phyloP scores from a whole-genome alignment of 345 rosid species.

The Erodium maritimum region DNA sequence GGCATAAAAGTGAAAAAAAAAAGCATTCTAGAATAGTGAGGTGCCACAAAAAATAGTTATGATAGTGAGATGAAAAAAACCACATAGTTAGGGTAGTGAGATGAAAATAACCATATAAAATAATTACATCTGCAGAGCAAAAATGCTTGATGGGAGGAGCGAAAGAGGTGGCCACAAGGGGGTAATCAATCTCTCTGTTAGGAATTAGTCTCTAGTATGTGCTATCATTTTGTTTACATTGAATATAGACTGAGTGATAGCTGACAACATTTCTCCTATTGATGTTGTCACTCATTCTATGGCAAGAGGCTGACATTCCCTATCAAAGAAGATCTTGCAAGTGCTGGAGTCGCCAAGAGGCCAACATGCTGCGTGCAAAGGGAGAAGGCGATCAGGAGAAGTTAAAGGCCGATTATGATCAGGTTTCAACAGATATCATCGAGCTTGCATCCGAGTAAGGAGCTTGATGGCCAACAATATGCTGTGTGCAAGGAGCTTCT shows the following conservation, averaged over 20 bases:
- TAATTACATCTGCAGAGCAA: constrained; percentile 53
- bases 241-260: constrained; percentile 70
- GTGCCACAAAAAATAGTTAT: too few species aligned
- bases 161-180: constrained; percentile 90
- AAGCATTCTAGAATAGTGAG: too few species aligned
- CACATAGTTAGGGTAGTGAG: too few species aligned
- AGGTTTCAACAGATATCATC: constrained; percentile 47
- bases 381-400: constrained; percentile 77
- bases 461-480: constrained; percentile 10
- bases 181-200: constrained; percentile 27
- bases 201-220: not conserved
- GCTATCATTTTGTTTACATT: not conserved
- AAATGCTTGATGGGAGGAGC: constrained; percentile 97
- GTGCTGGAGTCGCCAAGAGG: constrained; percentile 81
- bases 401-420: constrained; percentile 47
- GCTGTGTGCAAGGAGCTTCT: constrained; percentile 1
- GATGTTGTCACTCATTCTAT: constrained; percentile 91
- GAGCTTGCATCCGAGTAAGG: constrained; percentile 51
- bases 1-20: too few species aligned
- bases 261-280: constrained; percentile 94
- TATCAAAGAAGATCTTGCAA: constrained; percentile 76
- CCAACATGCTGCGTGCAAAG: constrained; percentile 82
- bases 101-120: not conserved
- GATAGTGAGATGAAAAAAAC: too few species aligned
- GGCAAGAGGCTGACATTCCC: constrained; percentile 77